Conservation (phyloP, 139 green algal genomes). For the Mesostigma viride region DNA sequence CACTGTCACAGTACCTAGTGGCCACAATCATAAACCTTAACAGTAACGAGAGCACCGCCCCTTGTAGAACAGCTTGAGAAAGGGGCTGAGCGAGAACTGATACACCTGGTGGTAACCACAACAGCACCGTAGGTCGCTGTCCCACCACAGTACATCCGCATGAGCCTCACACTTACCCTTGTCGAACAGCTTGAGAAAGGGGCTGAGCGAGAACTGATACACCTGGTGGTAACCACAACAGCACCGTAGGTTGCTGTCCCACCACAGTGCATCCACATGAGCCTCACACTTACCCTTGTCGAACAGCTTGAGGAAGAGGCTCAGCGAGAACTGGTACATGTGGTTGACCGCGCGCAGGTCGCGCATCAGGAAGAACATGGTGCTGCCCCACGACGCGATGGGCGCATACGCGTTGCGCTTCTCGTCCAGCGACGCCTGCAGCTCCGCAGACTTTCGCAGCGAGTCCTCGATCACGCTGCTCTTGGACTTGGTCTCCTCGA, state of each 20-base stretch:
- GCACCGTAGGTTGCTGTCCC: slow-evolving; percentile 60
- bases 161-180: no score
- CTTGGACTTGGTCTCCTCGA: slow-evolving; percentile 65
- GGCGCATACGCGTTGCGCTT: slow-evolving; percentile 52
- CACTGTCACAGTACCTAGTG: no score
- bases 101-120: no score
- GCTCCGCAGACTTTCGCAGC: slow-evolving; percentile 39
- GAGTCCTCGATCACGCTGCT: slow-evolving; percentile 37
- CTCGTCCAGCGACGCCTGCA: slow-evolving; percentile 50
- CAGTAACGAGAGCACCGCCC: no score
- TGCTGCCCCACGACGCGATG: slow-evolving; percentile 40
- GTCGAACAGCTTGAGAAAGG: no score
- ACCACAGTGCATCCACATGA: slow-evolving; percentile 45
- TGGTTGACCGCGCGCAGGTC: slow-evolving; percentile 50
- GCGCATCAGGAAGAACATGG: slow-evolving; percentile 57
- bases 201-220: slow-evolving; percentile 57
- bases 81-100: no score
- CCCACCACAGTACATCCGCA: no score
- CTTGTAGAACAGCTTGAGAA: no score
- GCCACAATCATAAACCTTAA: no score
- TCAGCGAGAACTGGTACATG: slow-evolving; percentile 65
- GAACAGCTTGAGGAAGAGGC: slow-evolving; percentile 36
- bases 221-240: slow-evolving; percentile 49
- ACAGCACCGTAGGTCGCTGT: no score
- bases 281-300: slow-evolving; percentile 51